Evolutionary conservation across 768 basidiomycete species (phyloP), one percentile per base, ranked within the genome.

Genomic region (Psilocybe sp.): DNA sequence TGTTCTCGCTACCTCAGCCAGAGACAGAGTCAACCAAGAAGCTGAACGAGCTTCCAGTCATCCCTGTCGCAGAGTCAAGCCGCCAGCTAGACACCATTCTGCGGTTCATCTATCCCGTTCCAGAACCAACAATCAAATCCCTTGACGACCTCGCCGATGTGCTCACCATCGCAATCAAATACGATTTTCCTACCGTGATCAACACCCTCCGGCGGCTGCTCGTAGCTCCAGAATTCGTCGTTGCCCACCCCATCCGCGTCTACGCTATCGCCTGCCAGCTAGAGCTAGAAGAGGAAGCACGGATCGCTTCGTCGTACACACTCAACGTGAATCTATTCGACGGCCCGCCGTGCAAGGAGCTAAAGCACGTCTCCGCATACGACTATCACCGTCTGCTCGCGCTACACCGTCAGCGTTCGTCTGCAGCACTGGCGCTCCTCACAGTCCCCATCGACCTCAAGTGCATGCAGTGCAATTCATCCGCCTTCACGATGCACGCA

Each of bases 241-340:
- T 65, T 33, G 57, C 66, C 12, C 70, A 69, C 11, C 82, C 88
- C 8, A 71, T 74, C 12, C 80, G 84, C 12, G 84, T 88, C 1
- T 90, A 84, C 56, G 85, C 86, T 20, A 80, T 88, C 37, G 85
- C 88, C 1, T 80, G 78, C 50, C 80, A 82, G 4, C 82, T 77
- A 49, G 81, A 82, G 16, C 65, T 89, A 13, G 78, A 83, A 40
- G 76, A 80, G 28, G 87, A 87, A 60, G 80, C 82, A 10, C 72
- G 72, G 50, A 59, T 79, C 40, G 85, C 87, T 5, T 86, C 87
- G 14, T 69, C 65, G 8, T 67, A 79, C 59, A 85, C 86, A 0
- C 77, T 88, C 11, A 58, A 61, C 43, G 62, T 74, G 23, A 73
- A 80, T 49, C 61, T 88, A 47, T 69, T 84, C 20, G 79, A 81